phyloP scores from a whole-genome alignment of 768 basidiomycete genomes.

The Favolaschia claudopus region DNA sequence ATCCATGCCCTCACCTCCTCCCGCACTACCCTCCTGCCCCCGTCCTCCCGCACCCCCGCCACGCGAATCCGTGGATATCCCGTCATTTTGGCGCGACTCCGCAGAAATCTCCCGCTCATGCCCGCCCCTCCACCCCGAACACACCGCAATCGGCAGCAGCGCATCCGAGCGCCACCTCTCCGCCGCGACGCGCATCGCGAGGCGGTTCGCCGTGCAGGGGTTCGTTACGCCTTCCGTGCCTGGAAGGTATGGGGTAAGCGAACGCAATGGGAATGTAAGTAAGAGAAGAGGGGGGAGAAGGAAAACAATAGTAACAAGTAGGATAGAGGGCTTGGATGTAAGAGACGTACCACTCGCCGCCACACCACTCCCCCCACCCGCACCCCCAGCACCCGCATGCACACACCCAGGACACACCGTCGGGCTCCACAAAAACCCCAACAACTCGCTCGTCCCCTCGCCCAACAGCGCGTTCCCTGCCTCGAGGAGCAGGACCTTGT shows the following conservation, averaged over 20 bases:
- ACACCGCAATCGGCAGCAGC: constrained; percentile 18
- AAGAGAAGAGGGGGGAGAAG: too few species aligned
- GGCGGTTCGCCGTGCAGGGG: constrained; percentile 21
- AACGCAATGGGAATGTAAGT: too few species aligned
- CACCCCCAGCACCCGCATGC: neutral
- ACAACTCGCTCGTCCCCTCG: constrained; percentile 19
- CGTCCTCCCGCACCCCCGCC: neutral
- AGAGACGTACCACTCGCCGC: neutral
- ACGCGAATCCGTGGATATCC: too few species aligned
- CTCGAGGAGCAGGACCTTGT: constrained; percentile 24
- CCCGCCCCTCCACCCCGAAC: neutral
- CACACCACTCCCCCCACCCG: neutral
- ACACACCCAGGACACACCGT: constrained; percentile 18
- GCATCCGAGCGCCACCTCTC: constrained; percentile 24
- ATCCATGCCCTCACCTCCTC: neutral
- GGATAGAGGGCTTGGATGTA: neutral
- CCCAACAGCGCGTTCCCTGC: constrained; percentile 15
- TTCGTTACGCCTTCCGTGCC: neutral
- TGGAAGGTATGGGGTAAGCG: too few species aligned
- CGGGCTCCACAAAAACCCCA: constrained; percentile 25
- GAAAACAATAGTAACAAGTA: neutral
- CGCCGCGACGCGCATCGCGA: constrained; percentile 25
- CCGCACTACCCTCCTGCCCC: neutral
- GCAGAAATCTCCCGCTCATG: neutral
- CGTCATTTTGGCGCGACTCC: neutral